These are phyloP conservation scores for Leishmania guyanensis DNA, from an alignment of 208 protist species.

Conservation along the genomic window DNA sequence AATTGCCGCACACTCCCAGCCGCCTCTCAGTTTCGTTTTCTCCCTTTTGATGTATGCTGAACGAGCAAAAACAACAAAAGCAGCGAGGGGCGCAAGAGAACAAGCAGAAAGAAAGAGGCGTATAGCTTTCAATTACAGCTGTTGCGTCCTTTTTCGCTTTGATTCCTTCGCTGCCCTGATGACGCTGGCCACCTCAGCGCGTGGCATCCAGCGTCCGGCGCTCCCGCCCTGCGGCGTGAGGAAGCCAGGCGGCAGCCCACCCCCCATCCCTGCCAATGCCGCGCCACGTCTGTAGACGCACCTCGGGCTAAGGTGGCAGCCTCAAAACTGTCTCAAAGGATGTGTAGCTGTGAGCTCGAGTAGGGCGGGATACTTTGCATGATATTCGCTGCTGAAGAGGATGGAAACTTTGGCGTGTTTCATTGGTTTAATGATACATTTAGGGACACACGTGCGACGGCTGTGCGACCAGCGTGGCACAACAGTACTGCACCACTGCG, in stretches of 20 bases:
- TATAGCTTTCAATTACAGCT: background rate
- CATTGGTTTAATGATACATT: conserved; percentile 38
- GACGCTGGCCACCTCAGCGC: background rate
- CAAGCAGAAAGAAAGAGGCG: background rate
- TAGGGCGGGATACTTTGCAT: conserved; percentile 18
- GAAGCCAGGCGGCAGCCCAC: background rate
- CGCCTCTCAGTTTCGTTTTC: background rate
- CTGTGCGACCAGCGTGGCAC: conserved; percentile 32
- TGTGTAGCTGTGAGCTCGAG: conserved; percentile 1
- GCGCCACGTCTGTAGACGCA: background rate
- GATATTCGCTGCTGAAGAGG: conserved; percentile 49
- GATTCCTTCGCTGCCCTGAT: background rate
- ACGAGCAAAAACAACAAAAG: background rate
- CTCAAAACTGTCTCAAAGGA: background rate
- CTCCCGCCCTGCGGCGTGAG: background rate
- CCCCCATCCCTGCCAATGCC: background rate
- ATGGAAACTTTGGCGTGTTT: conserved; percentile 38
- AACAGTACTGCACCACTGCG: conserved; percentile 63
- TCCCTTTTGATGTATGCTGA: background rate
- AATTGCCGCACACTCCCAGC: background rate
- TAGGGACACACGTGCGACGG: conserved; percentile 24
- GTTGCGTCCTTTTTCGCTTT: background rate
- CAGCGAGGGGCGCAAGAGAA: background rate
- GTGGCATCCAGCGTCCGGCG: background rate
- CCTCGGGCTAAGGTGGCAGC: background rate